Base-by-base conservation (phyloP, 2,329 filamentous ascomycete species). In the Scopulariopsis brevicaulis region DNA sequence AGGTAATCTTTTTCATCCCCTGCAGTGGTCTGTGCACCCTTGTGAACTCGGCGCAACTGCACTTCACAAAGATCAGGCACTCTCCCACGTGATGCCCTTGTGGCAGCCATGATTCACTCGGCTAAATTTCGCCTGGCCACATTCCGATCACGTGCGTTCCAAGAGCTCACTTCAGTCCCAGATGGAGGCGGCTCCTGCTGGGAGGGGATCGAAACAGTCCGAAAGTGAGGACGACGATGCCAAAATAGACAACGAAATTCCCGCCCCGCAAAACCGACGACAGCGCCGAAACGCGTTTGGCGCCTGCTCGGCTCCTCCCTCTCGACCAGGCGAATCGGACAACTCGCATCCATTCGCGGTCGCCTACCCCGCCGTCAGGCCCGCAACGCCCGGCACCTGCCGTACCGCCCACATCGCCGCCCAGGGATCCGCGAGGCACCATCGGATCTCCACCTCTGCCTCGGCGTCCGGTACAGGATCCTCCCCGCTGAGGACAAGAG, bases 211-310 rank as follows among this genome's bases (percentile, higher is more conserved):
- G 2, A 35, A 46, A 25, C 22, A 32, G 40, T 22, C 48, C 18
- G 15, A 54, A 40, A 32, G 10, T 32, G 32, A 54, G 20, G 53
- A 37, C 32, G 22, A 54, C 11, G 32, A 37, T 24, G 32, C 53
- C n/a, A 37, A 54, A 34, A 53, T 32, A 28, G 20, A 32, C 18
- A 18, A 5, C 14, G 5, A 24, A 6, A n/a, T 34, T 34, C 14
- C 51, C 24, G 18, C 14, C 18, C 18, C 51, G 51, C 51, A 24
- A 15, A 32, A 18, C 20, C 51, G 51, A 48, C 60, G 61, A 53
- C 61, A 57, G 40, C 60, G 61, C 6, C 60, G 61, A 57, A 61
- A 62, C 60, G 61, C 61, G 54, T 61, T 62, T 51, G 61, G 61
- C 28, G 55, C 60, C 34, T 40, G 25, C n/a, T 57, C 32, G 18